Conservation (phyloP, 139 green algal species). For the Tetradesmus obliquus region DNA sequence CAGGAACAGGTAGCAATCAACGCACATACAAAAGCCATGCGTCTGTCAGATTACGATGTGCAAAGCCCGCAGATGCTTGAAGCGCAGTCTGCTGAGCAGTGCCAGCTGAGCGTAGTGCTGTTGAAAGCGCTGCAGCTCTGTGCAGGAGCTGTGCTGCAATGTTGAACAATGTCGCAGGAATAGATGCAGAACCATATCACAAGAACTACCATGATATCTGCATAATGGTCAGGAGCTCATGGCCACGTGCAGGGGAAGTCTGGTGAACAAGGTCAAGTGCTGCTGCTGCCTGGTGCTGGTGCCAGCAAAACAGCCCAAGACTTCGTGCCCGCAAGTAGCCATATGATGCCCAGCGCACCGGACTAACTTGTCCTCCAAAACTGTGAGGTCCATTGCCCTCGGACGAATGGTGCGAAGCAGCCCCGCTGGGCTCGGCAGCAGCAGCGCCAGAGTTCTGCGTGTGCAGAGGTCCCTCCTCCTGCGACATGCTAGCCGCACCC, state of each 20-base stretch:
- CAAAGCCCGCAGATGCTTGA: neutral
- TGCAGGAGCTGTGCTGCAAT: neutral
- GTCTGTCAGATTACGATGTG: neutral
- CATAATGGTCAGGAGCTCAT: too few relatives aligned
- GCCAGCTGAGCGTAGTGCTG: neutral
- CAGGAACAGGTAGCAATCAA: neutral
- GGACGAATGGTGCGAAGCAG: slow-evolving; percentile 30
- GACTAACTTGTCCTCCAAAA: slow-evolving; percentile 35
- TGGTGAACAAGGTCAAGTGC: neutral
- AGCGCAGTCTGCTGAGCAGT: neutral
- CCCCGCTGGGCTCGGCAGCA: slow-evolving; percentile 10
- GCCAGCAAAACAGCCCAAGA: neutral
- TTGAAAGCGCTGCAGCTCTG: neutral
- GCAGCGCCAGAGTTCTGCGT: neutral
- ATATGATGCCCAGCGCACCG: slow-evolving; percentile 1
- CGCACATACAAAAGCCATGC: neutral
- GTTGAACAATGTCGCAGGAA: too few relatives aligned
- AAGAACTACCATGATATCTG: too few relatives aligned
- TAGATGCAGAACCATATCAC: too few relatives aligned
- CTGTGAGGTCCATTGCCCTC: slow-evolving; percentile 41
- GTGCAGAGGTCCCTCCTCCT: neutral
- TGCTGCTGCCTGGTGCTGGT: neutral
- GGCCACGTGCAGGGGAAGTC: neutral
- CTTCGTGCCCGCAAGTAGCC: neutral
- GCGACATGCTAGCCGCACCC: neutral